Base-by-base conservation (phyloP, 2,329 filamentous ascomycete genomes). In the Penicillium sp. region DNA sequence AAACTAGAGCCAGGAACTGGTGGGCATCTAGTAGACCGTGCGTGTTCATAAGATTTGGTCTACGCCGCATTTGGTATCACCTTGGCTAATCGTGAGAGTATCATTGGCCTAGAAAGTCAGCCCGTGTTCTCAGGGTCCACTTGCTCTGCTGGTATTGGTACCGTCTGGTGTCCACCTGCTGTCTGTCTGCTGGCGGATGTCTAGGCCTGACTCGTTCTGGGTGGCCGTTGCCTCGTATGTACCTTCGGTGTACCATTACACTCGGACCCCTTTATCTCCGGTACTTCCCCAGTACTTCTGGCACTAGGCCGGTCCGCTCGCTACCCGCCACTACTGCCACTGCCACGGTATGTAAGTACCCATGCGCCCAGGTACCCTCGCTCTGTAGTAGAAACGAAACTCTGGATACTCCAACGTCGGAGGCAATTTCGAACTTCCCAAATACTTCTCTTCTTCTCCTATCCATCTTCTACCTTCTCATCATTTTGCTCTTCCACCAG, bases 1-100 rank as follows among this genome's bases (percentile, higher is more conserved):
- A 45, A 52, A 25, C 22, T 22, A 28, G 35, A 44, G 41, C 38
- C 53, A 56, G 49, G 55, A 57, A 57, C 56, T 57, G 54, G 56
- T 53, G 49, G 50, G 37, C 45, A 41, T 25, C 19, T 29, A 22
- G 38, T 43, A 16, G 28, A 51, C 49, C 47, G 58, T 61, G 58
- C 57, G 57, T 61, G 57, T 43, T 22, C 34, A 35, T 54, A 59
- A 59, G 39, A 55, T 55, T 56, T 22, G 27, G 35, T 34, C 58
- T 60, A 60, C 37, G 36, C 57, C 49, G 42, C 25, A 50, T 60
- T 49, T 28, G 47, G 58, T 49, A 60, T 49, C 42, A 57, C 45
- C 50, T 41, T 55, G 46, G 57, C 42, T 45, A 50, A 50, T 53
- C 47, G 41, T 41, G 36, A 13, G 37, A 16, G 11, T 27, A 22